These are phyloP conservation scores for Hypomontagnella monticulosa DNA, from an alignment of 495 filamentous ascomycete genomes.

Conservation along the genomic window DNA sequence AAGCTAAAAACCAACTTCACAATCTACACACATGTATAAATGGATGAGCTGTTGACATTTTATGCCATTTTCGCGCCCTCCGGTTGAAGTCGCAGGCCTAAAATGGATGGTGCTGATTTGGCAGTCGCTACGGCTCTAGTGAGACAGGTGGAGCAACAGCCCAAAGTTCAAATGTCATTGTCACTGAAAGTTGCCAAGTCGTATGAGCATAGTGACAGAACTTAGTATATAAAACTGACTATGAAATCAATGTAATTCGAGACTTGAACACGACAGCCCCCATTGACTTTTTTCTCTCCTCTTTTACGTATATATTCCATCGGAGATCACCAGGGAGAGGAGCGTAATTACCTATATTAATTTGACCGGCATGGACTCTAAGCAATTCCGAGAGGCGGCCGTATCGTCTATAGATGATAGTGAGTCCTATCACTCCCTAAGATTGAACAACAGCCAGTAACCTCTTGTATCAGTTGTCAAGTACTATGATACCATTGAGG, in stretches of 20 bases:
- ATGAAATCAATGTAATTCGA: too few relatives aligned
- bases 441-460: constrained; percentile 2
- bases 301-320: neutral
- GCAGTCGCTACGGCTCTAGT: neutral
- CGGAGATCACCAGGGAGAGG: neutral
- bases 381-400: constrained; percentile 83
- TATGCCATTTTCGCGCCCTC: constrained; percentile 23
- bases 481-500: constrained; percentile 81
- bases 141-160: constrained; percentile 13
- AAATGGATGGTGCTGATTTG: neutral
- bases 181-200: neutral
- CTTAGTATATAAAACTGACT: neutral
- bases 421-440: constrained; percentile 50
- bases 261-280: too few relatives aligned
- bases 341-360: neutral
- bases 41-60: constrained; percentile 8
- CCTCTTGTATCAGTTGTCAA: constrained; percentile 67
- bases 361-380: constrained; percentile 73
- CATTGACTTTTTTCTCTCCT: neutral
- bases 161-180: constrained; percentile 2
- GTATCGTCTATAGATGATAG: constrained; percentile 86
- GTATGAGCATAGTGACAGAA: constrained; percentile 3
- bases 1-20: too few relatives aligned
- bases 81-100: constrained; percentile 9
- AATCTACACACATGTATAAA: too few relatives aligned